Conservation (phyloP, 2,329 filamentous ascomycete genomes). For the Claviceps humidiphila region DNA sequence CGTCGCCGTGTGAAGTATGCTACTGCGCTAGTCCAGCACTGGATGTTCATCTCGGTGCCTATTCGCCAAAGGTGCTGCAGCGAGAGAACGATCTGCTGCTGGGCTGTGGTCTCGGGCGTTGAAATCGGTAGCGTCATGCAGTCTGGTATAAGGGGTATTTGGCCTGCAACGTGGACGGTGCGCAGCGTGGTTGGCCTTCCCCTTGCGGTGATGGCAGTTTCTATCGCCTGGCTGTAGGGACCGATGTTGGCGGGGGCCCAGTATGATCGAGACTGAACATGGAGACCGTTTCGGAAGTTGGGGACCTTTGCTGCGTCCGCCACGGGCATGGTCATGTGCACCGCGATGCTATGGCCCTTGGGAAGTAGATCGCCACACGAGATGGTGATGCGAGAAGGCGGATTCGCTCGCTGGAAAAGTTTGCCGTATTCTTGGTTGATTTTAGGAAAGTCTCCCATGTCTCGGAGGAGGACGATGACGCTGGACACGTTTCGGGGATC, state of each 20-base stretch:
- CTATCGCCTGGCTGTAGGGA: constrained; percentile 84
- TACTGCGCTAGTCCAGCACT: constrained; percentile 63
- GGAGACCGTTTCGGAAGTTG: constrained; percentile 47
- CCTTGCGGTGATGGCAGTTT: constrained; percentile 23
- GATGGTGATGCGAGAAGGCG: constrained; percentile 73
- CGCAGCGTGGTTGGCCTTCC: constrained; percentile 14
- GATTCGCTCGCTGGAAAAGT: constrained; percentile 66
- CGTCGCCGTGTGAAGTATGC: constrained; percentile 50
- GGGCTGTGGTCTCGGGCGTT: constrained; percentile 26
- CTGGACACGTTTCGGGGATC: constrained; percentile 32
- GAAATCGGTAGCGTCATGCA: constrained; percentile 51
- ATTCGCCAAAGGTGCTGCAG: constrained; percentile 87
- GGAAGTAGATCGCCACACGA: constrained; percentile 60
- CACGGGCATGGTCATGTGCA: constrained; percentile 35
- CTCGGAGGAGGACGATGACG: constrained; percentile 56
- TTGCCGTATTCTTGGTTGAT: constrained; percentile 66
- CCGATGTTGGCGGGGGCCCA: constrained; percentile 98
- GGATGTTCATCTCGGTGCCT: constrained; percentile 55
- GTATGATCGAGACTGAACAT: constrained; percentile 88
- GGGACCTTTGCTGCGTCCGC: constrained; percentile 1
- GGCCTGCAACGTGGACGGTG: constrained; percentile 62
- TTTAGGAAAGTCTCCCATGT: constrained; percentile 64
- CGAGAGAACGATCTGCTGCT: constrained; percentile 53
- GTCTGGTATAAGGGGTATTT: constrained; percentile 76
- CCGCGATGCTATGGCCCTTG: constrained; percentile 41